A percentile compares a stretch with the other conserved stretches of the same genome.
Conservation (phyloP, 2,329 filamentous ascomycete genomes). For the Fusarium coffeatum region DNA sequence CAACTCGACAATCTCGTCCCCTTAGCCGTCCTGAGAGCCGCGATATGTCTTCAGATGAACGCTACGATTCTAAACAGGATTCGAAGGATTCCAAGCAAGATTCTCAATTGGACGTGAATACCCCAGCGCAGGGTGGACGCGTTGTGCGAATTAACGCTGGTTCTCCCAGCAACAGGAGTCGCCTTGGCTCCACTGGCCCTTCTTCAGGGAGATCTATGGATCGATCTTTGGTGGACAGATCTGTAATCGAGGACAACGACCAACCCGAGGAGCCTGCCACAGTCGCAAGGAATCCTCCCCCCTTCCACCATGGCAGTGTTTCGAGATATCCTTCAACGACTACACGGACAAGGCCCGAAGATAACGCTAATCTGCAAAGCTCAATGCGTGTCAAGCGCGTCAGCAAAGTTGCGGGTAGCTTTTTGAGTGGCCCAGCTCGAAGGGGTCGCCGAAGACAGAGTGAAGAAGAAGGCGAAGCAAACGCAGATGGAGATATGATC, state of each 20-base stretch:
- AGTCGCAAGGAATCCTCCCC: slow-evolving; percentile 59
- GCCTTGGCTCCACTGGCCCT: slow-evolving; percentile 52
- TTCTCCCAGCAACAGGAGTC: slow-evolving; percentile 60
- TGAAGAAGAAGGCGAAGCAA: slow-evolving; percentile 65
- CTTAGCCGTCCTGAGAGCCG: slow-evolving; percentile 55
- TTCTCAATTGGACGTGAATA: slow-evolving; percentile 60
- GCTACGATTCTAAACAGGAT: slow-evolving; percentile 46
- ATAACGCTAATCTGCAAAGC: slow-evolving; percentile 74
- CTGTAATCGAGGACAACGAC: slow-evolving; percentile 59
- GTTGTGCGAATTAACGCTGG: slow-evolving; percentile 67
- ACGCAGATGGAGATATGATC: slow-evolving; percentile 57
- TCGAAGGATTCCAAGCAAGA: slow-evolving; percentile 41
- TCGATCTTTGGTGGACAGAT: slow-evolving; percentile 51
- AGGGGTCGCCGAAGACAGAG: slow-evolving; percentile 70
- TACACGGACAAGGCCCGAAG: slow-evolving; percentile 65
- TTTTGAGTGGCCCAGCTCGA: slow-evolving; percentile 82
- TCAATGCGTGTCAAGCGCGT: slow-evolving; percentile 83
- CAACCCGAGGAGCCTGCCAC: slow-evolving; percentile 62
- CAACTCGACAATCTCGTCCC: slow-evolving; percentile 48
- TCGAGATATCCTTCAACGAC: slow-evolving; percentile 64
- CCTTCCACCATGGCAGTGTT: slow-evolving; percentile 63
- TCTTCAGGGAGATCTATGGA: slow-evolving; percentile 54
- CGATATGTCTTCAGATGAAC: slow-evolving; percentile 57
- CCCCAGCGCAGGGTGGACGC: slow-evolving; percentile 63
- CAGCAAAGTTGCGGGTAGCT: slow-evolving; percentile 79